phyloP scores from a whole-genome alignment of 2,329 filamentous ascomycete species.

The Trichothecium roseum region DNA sequence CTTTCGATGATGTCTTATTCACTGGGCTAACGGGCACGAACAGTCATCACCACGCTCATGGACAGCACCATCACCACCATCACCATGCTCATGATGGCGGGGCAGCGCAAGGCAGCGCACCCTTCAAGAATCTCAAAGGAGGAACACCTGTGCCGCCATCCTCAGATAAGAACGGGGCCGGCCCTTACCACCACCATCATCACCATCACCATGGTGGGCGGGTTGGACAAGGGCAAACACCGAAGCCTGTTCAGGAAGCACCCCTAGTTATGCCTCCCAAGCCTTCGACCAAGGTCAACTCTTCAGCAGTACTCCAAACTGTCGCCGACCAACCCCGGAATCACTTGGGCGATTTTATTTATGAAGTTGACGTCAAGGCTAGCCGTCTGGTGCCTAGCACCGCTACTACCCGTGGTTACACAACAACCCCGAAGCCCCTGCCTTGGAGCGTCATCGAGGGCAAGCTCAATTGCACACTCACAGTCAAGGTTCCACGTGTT shows the following conservation, averaged over 20 bases:
- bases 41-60: constrained; percentile 6
- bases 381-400: constrained; percentile 32
- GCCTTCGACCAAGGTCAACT: constrained; percentile 56
- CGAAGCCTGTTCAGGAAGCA: constrained; percentile 11
- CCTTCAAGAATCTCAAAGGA: constrained; percentile 41
- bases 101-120: constrained; percentile 11
- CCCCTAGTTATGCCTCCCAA: constrained; percentile 38
- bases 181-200: constrained; percentile 38
- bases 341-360: constrained; percentile 78
- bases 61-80: constrained; percentile 51
- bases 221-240: constrained; percentile 13
- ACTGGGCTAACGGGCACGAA: too few relatives aligned
- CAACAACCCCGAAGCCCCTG: constrained; percentile 57
- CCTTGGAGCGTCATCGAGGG: constrained; percentile 62
- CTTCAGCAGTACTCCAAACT: constrained; percentile 60
- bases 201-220: constrained; percentile 28
- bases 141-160: constrained; percentile 32
- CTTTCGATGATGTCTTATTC: background rate
- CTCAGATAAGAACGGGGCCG: constrained; percentile 24
- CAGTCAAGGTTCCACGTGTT: constrained; percentile 72
- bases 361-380: constrained; percentile 56
- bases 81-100: constrained; percentile 36
- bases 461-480: constrained; percentile 83
- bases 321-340: constrained; percentile 61
- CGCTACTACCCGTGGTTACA: constrained; percentile 30